phyloP scores from a whole-genome alignment of 306 rosid genomes.

The Medicago ruthenica region DNA sequence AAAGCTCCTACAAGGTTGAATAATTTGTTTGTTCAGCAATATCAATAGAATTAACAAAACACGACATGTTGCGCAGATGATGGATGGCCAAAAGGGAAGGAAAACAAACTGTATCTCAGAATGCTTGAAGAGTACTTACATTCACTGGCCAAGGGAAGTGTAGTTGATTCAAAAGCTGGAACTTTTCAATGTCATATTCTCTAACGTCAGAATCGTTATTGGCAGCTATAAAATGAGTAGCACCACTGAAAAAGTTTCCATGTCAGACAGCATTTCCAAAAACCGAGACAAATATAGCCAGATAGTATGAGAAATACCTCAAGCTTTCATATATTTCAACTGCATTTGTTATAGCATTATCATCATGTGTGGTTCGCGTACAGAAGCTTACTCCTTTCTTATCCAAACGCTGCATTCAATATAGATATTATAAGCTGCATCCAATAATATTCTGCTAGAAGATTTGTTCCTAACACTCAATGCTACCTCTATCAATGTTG shows the following conservation, averaged over 20 bases:
- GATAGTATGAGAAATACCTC: constrained; percentile 55
- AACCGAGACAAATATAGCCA: constrained; percentile 20
- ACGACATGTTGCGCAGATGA: not conserved
- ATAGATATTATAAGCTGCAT: constrained; percentile 35
- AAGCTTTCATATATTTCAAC: constrained; percentile 77
- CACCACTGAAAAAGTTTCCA: constrained; percentile 69
- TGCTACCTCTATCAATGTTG: not conserved
- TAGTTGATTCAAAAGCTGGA: constrained; percentile 77
- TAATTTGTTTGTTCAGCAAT: not conserved
- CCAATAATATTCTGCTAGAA: constrained; percentile 5
- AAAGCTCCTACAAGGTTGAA: not conserved
- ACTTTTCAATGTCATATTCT: constrained; percentile 79
- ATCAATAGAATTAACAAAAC: not conserved
- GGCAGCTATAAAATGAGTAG: constrained; percentile 77
- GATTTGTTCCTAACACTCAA: constrained; percentile 10
- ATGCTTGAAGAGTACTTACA: constrained; percentile 57
- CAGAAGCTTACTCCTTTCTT: constrained; percentile 83
- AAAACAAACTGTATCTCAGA: constrained; percentile 13
- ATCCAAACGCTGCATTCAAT: constrained; percentile 71
- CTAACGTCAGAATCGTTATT: constrained; percentile 80
- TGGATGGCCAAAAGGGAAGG: not conserved
- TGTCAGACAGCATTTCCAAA: constrained; percentile 38
- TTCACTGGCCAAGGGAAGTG: constrained; percentile 90
- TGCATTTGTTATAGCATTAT: constrained; percentile 88
- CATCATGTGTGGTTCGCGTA: constrained; percentile 76